These are phyloP conservation scores for Pythium rishiriense DNA, from an alignment of 352 stramenopile species.

Conservation along the genomic window DNA sequence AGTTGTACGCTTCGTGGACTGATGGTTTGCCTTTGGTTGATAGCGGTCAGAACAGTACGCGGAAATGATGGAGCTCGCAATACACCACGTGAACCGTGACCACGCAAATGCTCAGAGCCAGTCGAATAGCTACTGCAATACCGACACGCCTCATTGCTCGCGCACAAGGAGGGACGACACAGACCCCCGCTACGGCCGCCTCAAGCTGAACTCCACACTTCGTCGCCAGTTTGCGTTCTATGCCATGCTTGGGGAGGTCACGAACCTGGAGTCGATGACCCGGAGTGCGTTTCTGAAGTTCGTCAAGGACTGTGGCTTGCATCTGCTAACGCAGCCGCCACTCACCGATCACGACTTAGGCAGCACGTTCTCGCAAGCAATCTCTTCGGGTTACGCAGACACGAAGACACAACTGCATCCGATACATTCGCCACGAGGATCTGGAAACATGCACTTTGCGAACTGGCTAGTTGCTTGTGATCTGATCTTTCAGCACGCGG, in stretches of 20 bases:
- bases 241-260: conserved; percentile 59
- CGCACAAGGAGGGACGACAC: not conserved
- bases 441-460: conserved; percentile 50
- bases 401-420: not conserved
- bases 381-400: not conserved
- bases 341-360: conserved; percentile 59
- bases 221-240: conserved; percentile 71
- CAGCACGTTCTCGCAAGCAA: conserved; percentile 42
- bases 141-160: not conserved
- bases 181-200: not conserved
- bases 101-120: not conserved
- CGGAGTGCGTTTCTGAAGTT: conserved; percentile 66
- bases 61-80: conserved; percentile 25
- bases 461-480: conserved; percentile 53
- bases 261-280: conserved; percentile 64
- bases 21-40: not conserved
- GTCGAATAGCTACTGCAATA: not conserved
- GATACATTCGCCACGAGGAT: not conserved
- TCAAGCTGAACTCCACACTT: conserved; percentile 49
- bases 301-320: conserved; percentile 56
- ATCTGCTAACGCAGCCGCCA: conserved; percentile 30
- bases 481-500: conserved; percentile 43
- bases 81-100: conserved; percentile 20
- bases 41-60: conserved; percentile 26
- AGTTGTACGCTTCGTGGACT: not conserved